Percentiles rank a stretch among this genome's conserved stretches.
phyloP scores from a whole-genome alignment of 208 protist species.

The Acanthamoeba castellanii region DNA sequence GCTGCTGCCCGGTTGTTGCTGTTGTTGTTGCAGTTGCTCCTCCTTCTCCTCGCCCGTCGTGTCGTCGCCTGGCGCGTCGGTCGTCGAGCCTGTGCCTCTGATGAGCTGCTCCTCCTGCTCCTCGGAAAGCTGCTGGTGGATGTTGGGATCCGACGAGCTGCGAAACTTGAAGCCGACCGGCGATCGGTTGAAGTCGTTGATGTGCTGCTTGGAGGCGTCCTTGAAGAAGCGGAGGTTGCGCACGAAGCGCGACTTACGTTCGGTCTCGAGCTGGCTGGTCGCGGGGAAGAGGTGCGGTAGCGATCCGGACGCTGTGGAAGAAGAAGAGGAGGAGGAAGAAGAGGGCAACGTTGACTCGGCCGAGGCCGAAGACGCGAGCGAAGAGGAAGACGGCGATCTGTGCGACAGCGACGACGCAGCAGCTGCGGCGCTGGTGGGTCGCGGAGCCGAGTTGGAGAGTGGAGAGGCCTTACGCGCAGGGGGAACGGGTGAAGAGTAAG shows the following conservation, averaged over 20 bases:
- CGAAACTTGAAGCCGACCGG: constrained; percentile 34
- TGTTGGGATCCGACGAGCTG: constrained; percentile 41
- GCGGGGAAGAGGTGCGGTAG: not conserved
- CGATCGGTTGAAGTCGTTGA: constrained; percentile 44
- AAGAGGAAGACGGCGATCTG: not conserved
- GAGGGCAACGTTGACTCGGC: not conserved
- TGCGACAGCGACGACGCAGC: not conserved
- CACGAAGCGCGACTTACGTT: constrained; percentile 26
- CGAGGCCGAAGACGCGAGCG: not conserved
- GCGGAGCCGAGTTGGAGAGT: not conserved
- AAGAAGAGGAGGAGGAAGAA: not conserved
- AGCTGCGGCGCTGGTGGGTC: not conserved
- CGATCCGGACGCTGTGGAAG: not conserved
- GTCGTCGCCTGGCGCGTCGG: not conserved
- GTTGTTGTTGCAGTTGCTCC: not conserved
- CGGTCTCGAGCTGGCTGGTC: constrained; percentile 25
- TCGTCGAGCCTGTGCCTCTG: not conserved
- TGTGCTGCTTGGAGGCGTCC: constrained; percentile 42
- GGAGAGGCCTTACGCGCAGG: not conserved
- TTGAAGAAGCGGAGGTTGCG: constrained; percentile 60
- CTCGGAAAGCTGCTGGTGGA: not conserved
- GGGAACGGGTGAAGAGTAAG: not conserved
- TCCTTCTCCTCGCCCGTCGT: not conserved
- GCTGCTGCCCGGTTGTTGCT: not conserved
- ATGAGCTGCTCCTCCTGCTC: not conserved